Base-by-base conservation (phyloP, 2,329 filamentous ascomycete species). In the Arthrinium puccinioides region DNA sequence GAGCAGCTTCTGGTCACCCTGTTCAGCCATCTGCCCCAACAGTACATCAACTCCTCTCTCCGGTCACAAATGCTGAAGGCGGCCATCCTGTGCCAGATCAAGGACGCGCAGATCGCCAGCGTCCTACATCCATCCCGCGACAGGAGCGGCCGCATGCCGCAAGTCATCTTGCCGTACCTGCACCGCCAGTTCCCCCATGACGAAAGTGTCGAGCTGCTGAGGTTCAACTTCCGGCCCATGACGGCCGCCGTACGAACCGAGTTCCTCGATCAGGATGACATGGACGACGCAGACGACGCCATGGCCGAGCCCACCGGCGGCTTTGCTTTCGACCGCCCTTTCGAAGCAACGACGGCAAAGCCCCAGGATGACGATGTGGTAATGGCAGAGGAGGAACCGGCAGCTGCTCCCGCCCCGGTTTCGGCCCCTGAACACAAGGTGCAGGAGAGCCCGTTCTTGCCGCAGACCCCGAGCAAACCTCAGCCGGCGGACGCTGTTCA, bases 91-190 rank as follows among this genome's bases (percentile, higher is more conserved):
- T 74, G 70, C 5, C 70, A 72, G 41, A 72, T 82, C 56, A 80
- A 79, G 53, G 69, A 80, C 21, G 82, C 84, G 28, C 85, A 96
- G 74, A 54, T 92, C 9, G 79, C 87, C 6, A 90, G 87, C 56
- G 79, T 94, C 10, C 66, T 96, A 41, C 87, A 92, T 57, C 86
- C 87, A 1, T 76, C 80, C 58, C 64, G 78, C 44, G 67, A 79
- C 52, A 66, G 75, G 51, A 71, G 79, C 54, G 74, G 81, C 28
- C 68, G 76, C 45, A 73, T 76, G 36, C 76, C 79, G 42, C 71
- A 84, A 20, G 92, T 82, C 56, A 82, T 95, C 32, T 61, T 95
- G 32, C 89, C 90, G 1, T 84, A 94, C 50, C 64, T 96, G 19
- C 75, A 79, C 7, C 73, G 79, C 38, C 72, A 76, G 35, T 85